phyloP scores from a whole-genome alignment of 2,329 filamentous ascomycete species.

The Penicillium oxalicum region DNA sequence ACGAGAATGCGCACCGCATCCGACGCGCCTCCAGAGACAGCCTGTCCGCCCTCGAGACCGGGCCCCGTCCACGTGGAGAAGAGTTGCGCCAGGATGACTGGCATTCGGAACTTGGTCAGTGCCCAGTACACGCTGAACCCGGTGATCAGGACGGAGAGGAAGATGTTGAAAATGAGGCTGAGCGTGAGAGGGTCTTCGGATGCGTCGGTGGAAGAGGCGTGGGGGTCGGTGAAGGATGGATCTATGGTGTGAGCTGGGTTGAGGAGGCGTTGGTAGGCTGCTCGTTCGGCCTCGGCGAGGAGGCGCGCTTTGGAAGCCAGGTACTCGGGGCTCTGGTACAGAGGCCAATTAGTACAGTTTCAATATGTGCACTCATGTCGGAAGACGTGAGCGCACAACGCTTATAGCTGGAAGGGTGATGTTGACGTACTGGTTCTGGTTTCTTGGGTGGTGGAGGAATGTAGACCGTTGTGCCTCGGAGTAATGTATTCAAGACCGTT shows the following conservation, averaged over 20 bases:
- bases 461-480: slow-evolving; percentile 68
- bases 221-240: slow-evolving; percentile 40
- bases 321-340: slow-evolving; percentile 61
- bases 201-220: slow-evolving; percentile 5
- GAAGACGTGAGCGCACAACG: no score
- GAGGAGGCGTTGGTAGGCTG: slow-evolving; percentile 72
- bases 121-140: slow-evolving; percentile 44
- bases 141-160: slow-evolving; percentile 75
- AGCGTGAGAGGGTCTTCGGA: slow-evolving; percentile 36
- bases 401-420: not conserved
- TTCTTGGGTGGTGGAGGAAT: slow-evolving; percentile 74
- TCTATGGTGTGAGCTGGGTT: slow-evolving; percentile 52
- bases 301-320: slow-evolving; percentile 81
- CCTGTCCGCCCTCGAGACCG: not conserved
- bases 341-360: no score
- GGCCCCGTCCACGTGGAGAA: slow-evolving; percentile 17
- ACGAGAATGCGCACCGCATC: slow-evolving; percentile 36
- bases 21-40: slow-evolving; percentile 9
- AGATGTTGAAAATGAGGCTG: slow-evolving; percentile 75
- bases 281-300: slow-evolving; percentile 73
- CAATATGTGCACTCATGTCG: no score
- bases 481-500: slow-evolving; percentile 60
- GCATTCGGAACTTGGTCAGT: slow-evolving; percentile 33
- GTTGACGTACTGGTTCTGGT: slow-evolving; percentile 60
- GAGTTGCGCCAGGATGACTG: slow-evolving; percentile 21